A percentile compares a stretch with the other conserved stretches of the same genome.
These are phyloP conservation scores for Mortierella sp. DNA, from an alignment of 371 early-diverging fungal species.

Conservation along the genomic window DNA sequence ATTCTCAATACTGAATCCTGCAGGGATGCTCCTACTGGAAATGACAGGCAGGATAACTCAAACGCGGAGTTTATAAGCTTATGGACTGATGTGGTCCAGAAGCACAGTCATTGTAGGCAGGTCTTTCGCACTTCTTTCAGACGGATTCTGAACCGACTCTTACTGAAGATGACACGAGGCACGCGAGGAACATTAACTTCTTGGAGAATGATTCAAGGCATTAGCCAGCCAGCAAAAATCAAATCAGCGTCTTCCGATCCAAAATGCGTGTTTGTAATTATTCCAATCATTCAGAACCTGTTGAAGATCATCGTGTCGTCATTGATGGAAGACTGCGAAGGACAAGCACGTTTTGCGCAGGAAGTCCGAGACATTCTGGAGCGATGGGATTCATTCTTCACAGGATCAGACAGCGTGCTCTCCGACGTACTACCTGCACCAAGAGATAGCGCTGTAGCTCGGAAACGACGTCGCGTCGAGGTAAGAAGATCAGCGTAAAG, in stretches of 20 bases:
- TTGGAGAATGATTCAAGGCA: neutral
- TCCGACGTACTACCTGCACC: neutral
- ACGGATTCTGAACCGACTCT: conserved; percentile 14
- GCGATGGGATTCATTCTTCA: conserved; percentile 13
- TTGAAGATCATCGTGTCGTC: conserved; percentile 1
- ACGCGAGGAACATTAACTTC: neutral
- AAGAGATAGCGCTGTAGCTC: neutral
- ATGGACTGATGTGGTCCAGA: conserved; percentile 10
- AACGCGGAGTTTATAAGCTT: neutral
- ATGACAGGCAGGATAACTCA: neutral
- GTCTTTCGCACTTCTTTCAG: conserved; percentile 14
- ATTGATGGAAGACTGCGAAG: neutral
- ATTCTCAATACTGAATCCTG: neutral
- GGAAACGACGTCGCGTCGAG: conserved; percentile 10
- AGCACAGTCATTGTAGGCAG: conserved; percentile 4
- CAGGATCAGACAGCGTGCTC: conserved; percentile 4
- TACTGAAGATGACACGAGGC: neutral
- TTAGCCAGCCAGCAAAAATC: neutral
- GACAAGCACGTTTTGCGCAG: neutral
- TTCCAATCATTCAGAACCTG: conserved; percentile 6
- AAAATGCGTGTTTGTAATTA: neutral
- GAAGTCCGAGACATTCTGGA: neutral
- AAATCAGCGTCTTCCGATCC: neutral
- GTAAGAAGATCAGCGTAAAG: no score
- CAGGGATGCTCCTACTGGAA: neutral